Evolutionary conservation across 352 stramenopile genomes (phyloP).

Genomic region (Phytophthora fragariae): DNA sequence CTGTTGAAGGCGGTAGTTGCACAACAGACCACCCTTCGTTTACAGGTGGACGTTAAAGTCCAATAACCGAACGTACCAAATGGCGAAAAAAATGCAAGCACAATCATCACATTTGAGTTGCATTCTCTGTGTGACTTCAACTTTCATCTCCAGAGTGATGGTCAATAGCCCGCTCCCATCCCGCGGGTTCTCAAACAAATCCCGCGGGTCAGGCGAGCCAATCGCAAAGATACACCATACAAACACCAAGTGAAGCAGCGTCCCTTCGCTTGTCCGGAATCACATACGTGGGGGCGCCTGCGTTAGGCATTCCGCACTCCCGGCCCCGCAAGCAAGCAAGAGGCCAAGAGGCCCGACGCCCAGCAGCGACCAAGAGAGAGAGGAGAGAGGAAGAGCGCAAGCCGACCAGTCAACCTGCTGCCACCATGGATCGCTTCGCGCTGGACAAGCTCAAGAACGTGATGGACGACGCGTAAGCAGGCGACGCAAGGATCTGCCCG

Average conservation of each 20-base stretch:
- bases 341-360: not conserved
- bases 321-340: slow-evolving; percentile 4
- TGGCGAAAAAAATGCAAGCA: too few relatives aligned
- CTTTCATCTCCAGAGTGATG: not conserved
- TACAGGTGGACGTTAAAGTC: too few relatives aligned
- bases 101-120: too few relatives aligned
- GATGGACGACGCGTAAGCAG: slow-evolving; percentile 88
- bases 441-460: slow-evolving; percentile 89
- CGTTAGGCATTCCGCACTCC: slow-evolving; percentile 12
- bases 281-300: slow-evolving; percentile 22
- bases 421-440: slow-evolving; percentile 83
- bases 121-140: not conserved
- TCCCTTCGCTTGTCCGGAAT: slow-evolving; percentile 35
- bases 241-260: slow-evolving; percentile 30
- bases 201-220: not conserved
- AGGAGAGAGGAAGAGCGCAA: slow-evolving; percentile 7
- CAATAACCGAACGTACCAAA: too few relatives aligned
- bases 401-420: not conserved
- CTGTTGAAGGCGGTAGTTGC: too few relatives aligned
- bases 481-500: not conserved
- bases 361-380: not conserved
- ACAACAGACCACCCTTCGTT: too few relatives aligned
- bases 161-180: not conserved
- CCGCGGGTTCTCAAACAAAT: not conserved
- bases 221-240: slow-evolving; percentile 34